Conservation (phyloP, 495 filamentous ascomycete genomes). For the Penicillium bovifimosum region DNA sequence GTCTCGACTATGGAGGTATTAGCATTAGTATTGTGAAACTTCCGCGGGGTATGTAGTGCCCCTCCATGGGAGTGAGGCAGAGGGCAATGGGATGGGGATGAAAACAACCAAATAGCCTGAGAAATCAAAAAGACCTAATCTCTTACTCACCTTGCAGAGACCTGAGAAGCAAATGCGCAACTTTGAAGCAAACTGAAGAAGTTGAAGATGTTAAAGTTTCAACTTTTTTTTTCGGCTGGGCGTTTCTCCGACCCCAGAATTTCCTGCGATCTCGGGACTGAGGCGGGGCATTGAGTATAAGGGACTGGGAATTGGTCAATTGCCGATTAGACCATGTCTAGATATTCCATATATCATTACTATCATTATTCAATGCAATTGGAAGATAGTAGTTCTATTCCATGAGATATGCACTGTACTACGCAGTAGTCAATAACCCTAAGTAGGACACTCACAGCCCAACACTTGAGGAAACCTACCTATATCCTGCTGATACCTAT, state of each 20-base stretch:
- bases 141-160: constrained; percentile 31
- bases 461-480: too few relatives aligned
- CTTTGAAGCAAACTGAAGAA: constrained; percentile 8
- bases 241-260: constrained; percentile 23
- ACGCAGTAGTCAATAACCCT: too few relatives aligned
- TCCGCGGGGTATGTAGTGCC: constrained; percentile 27
- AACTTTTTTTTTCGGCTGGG: constrained; percentile 28
- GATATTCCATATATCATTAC: too few relatives aligned
- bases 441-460: too few relatives aligned
- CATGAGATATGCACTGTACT: too few relatives aligned
- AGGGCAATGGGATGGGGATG: neutral
- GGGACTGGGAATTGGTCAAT: too few relatives aligned
- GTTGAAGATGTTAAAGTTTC: constrained; percentile 9
- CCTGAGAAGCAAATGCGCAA: constrained; percentile 23
- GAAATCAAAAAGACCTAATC: neutral
- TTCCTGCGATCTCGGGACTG: neutral
- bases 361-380: too few relatives aligned
- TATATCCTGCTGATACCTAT: too few relatives aligned
- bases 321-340: too few relatives aligned
- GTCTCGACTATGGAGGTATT: constrained; percentile 28
- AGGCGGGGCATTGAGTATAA: too few relatives aligned
- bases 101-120: neutral
- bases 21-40: constrained; percentile 13
- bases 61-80: constrained; percentile 14
- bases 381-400: too few relatives aligned